Evolutionary conservation across 805 yeast genomes (phyloP).

Genomic region (Saccharomycopsis malanga): DNA sequence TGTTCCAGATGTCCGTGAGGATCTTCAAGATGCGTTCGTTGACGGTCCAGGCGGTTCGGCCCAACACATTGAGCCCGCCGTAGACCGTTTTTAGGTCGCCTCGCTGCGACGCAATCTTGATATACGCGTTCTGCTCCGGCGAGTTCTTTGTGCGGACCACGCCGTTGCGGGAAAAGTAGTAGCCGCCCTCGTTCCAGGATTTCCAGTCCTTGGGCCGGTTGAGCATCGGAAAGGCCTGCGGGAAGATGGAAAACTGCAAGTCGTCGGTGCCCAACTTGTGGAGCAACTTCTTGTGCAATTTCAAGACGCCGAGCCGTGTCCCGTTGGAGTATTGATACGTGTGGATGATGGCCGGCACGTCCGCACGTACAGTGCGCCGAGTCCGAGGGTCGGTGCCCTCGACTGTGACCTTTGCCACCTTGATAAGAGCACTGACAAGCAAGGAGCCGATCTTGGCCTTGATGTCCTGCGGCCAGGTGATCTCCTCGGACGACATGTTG

Average conservation of each 20-base stretch:
- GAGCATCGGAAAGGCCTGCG: constrained; percentile 89
- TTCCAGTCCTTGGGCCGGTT: constrained; percentile 89
- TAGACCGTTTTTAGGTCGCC: constrained; percentile 60
- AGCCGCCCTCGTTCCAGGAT: constrained; percentile 78
- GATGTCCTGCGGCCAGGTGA: constrained; percentile 49
- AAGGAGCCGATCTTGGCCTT: constrained; percentile 77
- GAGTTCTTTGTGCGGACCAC: constrained; percentile 76
- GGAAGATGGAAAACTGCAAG: constrained; percentile 60
- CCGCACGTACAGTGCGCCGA: constrained; percentile 54
- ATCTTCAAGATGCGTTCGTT: constrained; percentile 63
- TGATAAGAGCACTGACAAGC: constrained; percentile 63
- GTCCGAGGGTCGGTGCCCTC: constrained; percentile 77
- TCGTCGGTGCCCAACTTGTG: constrained; percentile 61
- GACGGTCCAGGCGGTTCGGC: constrained; percentile 88
- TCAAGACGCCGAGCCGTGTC: constrained; percentile 71
- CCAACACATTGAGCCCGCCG: constrained; percentile 78
- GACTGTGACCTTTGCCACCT: constrained; percentile 77
- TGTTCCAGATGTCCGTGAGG: constrained; percentile 78
- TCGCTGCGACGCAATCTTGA: constrained; percentile 73
- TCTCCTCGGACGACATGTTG: constrained; percentile 29
- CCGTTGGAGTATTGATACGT: constrained; percentile 78
- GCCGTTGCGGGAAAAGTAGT: constrained; percentile 52
- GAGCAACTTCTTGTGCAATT: constrained; percentile 63
- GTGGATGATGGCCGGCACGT: constrained; percentile 87
- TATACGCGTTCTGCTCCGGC: constrained; percentile 84